These are phyloP conservation scores for Testicularia cyperi DNA, from an alignment of 1,284 basidiomycete genomes.

Conservation along the genomic window DNA sequence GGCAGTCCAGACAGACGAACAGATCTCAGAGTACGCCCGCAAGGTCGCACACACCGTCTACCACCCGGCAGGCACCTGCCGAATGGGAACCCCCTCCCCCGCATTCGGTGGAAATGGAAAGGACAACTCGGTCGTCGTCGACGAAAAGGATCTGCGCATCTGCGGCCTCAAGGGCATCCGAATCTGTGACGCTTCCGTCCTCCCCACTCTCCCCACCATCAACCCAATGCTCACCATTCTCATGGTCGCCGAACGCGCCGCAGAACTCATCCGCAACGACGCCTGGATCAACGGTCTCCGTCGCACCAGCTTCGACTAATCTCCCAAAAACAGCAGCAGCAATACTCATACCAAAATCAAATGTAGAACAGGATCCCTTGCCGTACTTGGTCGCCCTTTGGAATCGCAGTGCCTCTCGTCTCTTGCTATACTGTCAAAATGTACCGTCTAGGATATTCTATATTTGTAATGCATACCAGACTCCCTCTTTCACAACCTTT, in stretches of 20 bases:
- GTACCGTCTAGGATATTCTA: no score
- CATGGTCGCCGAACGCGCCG: conserved; percentile 57
- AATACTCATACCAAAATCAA: no score
- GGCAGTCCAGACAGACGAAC: conserved; percentile 53
- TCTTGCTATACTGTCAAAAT: no score
- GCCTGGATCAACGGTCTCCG: conserved; percentile 46
- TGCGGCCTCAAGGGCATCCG: conserved; percentile 53
- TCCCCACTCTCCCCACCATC: conserved; percentile 58
- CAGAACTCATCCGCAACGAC: conserved; percentile 54
- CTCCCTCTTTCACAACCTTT: no score
- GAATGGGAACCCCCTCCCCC: conserved; percentile 54
- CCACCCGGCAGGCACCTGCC: conserved; percentile 59
- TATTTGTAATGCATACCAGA: no score
- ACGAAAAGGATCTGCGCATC: conserved; percentile 52
- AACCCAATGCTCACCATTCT: conserved; percentile 51
- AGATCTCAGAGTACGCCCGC: conserved; percentile 56
- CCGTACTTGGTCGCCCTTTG: no score
- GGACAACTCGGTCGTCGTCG: conserved; percentile 53
- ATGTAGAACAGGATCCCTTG: no score
- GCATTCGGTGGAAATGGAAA: conserved; percentile 11
- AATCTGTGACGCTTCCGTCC: conserved; percentile 56
- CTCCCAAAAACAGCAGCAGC: no score
- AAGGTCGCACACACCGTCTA: conserved; percentile 60
- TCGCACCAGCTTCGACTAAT: conserved; percentile 14
- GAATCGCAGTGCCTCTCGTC: no score